Percentiles rank a stretch among this genome's conserved stretches.
Conservation (phyloP, 805 yeast species). For the Pichia nanzhaoensis region DNA sequence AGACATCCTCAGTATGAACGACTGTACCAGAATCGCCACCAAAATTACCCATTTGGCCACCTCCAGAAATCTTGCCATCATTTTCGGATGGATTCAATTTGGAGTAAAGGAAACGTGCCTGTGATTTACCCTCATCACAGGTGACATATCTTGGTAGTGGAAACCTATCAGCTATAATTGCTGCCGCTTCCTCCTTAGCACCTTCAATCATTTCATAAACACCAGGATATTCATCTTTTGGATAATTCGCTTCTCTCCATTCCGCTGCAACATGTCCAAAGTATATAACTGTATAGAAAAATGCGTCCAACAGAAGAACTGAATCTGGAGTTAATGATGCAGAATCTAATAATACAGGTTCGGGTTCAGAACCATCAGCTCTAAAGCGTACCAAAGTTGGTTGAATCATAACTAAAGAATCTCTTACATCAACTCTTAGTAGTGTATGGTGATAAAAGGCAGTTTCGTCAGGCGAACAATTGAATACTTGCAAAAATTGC, state of each 20-base stretch:
- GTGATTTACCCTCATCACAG: constrained; percentile 97
- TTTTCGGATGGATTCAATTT: constrained; percentile 91
- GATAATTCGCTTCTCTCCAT: constrained; percentile 95
- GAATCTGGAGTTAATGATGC: constrained; percentile 85
- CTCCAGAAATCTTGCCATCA: constrained; percentile 33
- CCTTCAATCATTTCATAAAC: constrained; percentile 81
- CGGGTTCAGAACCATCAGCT: constrained; percentile 74
- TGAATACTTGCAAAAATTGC: constrained; percentile 91
- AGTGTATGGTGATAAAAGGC: constrained; percentile 93
- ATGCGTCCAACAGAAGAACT: constrained; percentile 85
- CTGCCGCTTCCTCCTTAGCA: constrained; percentile 90
- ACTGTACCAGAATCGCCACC: constrained; percentile 50
- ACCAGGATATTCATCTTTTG: constrained; percentile 84
- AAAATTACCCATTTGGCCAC: constrained; percentile 43
- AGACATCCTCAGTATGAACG: constrained; percentile 94
- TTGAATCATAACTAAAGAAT: constrained; percentile 94
- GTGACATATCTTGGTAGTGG: constrained; percentile 97
- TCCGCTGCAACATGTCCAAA: constrained; percentile 93
- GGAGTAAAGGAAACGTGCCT: constrained; percentile 92
- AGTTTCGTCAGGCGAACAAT: constrained; percentile 98
- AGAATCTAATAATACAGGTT: constrained; percentile 89
- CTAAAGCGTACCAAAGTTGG: constrained; percentile 88
- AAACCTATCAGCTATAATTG: constrained; percentile 84
- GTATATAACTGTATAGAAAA: constrained; percentile 91
- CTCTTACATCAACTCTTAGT: constrained; percentile 84